These are phyloP conservation scores for Endoconidiophora polonica DNA, from an alignment of 2,329 filamentous ascomycete genomes.

Conservation along the genomic window DNA sequence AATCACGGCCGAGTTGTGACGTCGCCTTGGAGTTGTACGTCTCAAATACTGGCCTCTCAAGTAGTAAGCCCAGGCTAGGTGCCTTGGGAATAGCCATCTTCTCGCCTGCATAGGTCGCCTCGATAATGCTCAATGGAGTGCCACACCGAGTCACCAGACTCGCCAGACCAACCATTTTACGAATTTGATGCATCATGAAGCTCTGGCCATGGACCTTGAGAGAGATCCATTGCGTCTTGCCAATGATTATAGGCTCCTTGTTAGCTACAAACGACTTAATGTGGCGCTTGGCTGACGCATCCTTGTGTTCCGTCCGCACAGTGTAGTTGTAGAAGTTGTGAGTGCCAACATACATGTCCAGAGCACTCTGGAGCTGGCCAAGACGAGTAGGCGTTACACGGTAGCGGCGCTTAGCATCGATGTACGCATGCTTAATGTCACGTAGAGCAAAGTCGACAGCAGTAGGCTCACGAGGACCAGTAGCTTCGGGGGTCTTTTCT, in stretches of 20 bases:
- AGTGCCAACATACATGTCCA: constrained; percentile 66
- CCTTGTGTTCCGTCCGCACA: constrained; percentile 64
- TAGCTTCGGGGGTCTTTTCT: constrained; percentile 13
- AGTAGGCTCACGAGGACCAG: constrained; percentile 17
- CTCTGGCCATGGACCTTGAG: constrained; percentile 93
- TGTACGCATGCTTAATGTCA: constrained; percentile 60
- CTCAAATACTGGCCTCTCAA: constrained; percentile 85
- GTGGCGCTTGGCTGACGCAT: constrained; percentile 72
- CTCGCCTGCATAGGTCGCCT: constrained; percentile 52
- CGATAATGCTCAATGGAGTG: constrained; percentile 52
- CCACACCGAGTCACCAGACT: constrained; percentile 73
- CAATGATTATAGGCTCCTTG: constrained; percentile 60
- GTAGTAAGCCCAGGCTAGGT: constrained; percentile 68
- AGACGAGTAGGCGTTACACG: constrained; percentile 60
- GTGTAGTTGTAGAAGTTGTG: constrained; percentile 97
- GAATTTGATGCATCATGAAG: constrained; percentile 99
- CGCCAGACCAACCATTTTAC: constrained; percentile 95
- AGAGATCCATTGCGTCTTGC: constrained; percentile 87
- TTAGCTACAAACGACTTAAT: constrained; percentile 86
- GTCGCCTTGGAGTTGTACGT: constrained; percentile 65
- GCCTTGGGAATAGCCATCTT: constrained; percentile 87
- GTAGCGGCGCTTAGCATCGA: constrained; percentile 69
- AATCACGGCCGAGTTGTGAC: constrained; percentile 43
- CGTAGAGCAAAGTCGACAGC: constrained; percentile 51
- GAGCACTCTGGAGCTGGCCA: constrained; percentile 54